These are phyloP conservation scores for Epichloe brachyelytri DNA, from an alignment of 2,329 filamentous ascomycete species.

Conservation along the genomic window DNA sequence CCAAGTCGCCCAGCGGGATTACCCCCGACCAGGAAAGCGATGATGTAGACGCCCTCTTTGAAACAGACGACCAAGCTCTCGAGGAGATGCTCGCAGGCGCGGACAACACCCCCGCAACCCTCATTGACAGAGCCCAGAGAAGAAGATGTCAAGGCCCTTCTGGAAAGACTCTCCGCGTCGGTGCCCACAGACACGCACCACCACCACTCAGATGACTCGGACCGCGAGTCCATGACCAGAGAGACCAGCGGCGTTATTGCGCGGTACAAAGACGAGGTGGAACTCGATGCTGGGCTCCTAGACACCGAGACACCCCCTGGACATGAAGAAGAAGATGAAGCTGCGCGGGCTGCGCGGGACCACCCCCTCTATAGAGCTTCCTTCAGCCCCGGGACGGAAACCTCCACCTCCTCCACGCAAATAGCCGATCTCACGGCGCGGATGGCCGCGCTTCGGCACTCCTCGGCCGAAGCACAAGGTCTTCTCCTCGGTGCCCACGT, in stretches of 20 bases:
- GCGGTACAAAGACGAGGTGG: slow-evolving; percentile 32
- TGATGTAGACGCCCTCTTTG: slow-evolving; percentile 26
- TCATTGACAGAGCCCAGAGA: slow-evolving; percentile 14
- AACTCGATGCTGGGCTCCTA: slow-evolving; percentile 18
- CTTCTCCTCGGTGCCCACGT: slow-evolving; percentile 38
- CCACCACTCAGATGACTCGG: slow-evolving; percentile 29
- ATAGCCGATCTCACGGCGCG: slow-evolving; percentile 34
- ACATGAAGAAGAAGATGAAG: not conserved
- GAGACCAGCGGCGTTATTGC: slow-evolving; percentile 33
- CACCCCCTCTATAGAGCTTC: not conserved
- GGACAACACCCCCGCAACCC: slow-evolving; percentile 10
- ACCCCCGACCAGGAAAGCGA: slow-evolving; percentile 12
- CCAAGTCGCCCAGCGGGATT: not conserved
- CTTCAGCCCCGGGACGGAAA: not conserved
- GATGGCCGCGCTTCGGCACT: slow-evolving; percentile 34
- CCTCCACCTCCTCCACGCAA: slow-evolving; percentile 3
- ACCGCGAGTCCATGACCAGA: slow-evolving; percentile 34
- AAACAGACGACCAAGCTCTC: slow-evolving; percentile 38
- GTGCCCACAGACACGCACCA: slow-evolving; percentile 17
- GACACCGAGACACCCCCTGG: not conserved
- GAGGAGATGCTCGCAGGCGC: slow-evolving; percentile 37
- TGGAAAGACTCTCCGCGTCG: slow-evolving; percentile 23
- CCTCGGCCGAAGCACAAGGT: slow-evolving; percentile 20
- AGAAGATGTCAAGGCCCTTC: slow-evolving; percentile 21
- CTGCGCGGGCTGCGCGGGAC: slow-evolving; percentile 1